Conservation (phyloP, 352 stramenopile species). For the Globisporangium splendens region DNA sequence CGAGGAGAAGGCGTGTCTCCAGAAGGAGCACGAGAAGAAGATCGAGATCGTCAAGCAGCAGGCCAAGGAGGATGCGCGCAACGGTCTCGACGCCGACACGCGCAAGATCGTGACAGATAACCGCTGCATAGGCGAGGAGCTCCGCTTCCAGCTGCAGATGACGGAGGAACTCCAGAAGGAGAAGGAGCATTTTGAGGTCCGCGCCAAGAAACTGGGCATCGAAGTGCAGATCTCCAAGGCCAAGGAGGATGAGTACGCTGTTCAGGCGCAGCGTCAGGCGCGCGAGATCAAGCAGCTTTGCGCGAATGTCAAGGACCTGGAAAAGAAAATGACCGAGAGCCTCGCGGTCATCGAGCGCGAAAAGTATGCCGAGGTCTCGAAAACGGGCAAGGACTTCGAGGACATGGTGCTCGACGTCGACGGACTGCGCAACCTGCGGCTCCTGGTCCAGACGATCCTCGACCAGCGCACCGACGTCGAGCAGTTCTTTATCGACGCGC, state of each 20-base stretch:
- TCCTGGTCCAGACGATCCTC: conserved; percentile 88
- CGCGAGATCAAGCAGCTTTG: conserved; percentile 74
- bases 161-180: conserved; percentile 87
- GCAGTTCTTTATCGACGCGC: conserved; percentile 92
- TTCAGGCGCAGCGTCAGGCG: conserved; percentile 68
- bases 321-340: conserved; percentile 69
- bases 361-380: conserved; percentile 41
- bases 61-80: conserved; percentile 87
- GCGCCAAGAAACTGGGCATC: conserved; percentile 50
- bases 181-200: conserved; percentile 62
- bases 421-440: conserved; percentile 84
- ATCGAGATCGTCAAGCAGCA: conserved; percentile 86
- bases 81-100: conserved; percentile 87
- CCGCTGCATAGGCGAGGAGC: conserved; percentile 89
- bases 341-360: conserved; percentile 70
- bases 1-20: conserved; percentile 76
- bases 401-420: conserved; percentile 85
- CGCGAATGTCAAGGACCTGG: conserved; percentile 63
- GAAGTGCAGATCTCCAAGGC: conserved; percentile 77
- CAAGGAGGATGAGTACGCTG: conserved; percentile 88
- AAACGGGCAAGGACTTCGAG: conserved; percentile 63
- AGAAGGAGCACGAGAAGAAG: conserved; percentile 84
- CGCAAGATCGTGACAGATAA: conserved; percentile 92
- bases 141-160: conserved; percentile 90
- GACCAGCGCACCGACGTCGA: conserved; percentile 89